Evolutionary conservation across 108 stramenopile genomes (phyloP), one percentile per base, ranked within the genome.

Genomic region (Hondaea fermentalgiana): DNA sequence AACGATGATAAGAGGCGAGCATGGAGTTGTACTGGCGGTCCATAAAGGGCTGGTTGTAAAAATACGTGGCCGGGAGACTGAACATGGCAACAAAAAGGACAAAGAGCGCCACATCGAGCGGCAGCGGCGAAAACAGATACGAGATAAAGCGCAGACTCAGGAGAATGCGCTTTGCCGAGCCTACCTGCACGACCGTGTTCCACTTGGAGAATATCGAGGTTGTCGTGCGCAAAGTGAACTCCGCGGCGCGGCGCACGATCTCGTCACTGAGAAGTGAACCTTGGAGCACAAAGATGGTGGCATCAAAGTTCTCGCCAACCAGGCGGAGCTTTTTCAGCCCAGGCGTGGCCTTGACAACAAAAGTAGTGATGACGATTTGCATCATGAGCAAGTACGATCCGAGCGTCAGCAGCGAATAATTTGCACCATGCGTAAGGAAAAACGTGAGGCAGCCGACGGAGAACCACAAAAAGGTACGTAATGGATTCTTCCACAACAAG

Each of bases 341-440:
- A 12, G 76, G 76, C 49, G 76, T 83, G 10, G 76, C 76, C 51
- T 83, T 83, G 49, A 83, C 76, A 47, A 83, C 76, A 83, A 83
- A 83, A 6, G 76, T 83, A 16, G 76, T 83, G 51, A 83, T 83
- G 23, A 83, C 76, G 12, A 83, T 83, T 23, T 83, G 76, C 76
- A 83, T 83, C 76, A 83, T 53, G 51, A 83, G 76, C 76, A 83
- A 45, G 51, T 83, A 83, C 49, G 49, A 53, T 0, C 76, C 76
- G 16, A 83, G 76, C 45, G 76, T 83, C 12, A 83, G 51, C 45
- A 83, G 45, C 49, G 49, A 53, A 23, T 83, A 83, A 8, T 83
- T 47, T 43, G 76, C 76, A 23, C 45, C 45, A 35, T 83, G 51
- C 45, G 76, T 83, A 12, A 83, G 76, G 28, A 83, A 83, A 35